These are phyloP conservation scores for Paecilomyces sp. DNA, from an alignment of 2,329 filamentous ascomycete genomes.

Conservation along the genomic window DNA sequence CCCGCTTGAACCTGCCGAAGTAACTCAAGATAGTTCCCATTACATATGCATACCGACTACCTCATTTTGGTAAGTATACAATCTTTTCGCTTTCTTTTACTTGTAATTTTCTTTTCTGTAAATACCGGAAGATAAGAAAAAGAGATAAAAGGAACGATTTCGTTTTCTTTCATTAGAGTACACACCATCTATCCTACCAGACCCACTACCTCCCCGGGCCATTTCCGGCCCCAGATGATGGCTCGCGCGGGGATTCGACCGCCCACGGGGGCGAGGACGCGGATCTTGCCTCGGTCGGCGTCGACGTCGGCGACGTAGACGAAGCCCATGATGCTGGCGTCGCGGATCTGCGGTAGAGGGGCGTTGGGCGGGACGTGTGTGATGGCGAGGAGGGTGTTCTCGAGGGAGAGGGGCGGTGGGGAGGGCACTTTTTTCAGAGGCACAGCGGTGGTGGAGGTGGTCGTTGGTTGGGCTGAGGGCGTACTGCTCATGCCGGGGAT, in stretches of 20 bases:
- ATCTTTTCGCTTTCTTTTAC: too few species aligned
- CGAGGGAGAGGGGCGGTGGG: constrained; percentile 52
- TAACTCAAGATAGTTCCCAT: neutral
- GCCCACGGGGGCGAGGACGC: constrained; percentile 75
- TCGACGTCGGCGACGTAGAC: constrained; percentile 91
- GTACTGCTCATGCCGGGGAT: constrained; percentile 16
- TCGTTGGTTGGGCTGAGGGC: constrained; percentile 10
- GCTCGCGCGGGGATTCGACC: constrained; percentile 73
- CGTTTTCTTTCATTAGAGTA: neutral
- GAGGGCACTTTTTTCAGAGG: constrained; percentile 57
- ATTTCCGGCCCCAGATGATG: constrained; percentile 68
- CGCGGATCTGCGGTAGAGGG: constrained; percentile 63
- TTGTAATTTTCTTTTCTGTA: neutral
- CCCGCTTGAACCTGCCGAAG: too few species aligned
- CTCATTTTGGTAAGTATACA: too few species aligned
- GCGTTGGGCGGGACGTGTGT: constrained; percentile 69
- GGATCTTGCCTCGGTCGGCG: constrained; percentile 70
- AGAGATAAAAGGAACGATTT: too few species aligned
- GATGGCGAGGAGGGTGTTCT: constrained; percentile 77
- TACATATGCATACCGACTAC: neutral
- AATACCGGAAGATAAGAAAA: too few species aligned
- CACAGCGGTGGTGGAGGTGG: constrained; percentile 14
- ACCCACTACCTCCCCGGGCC: constrained; percentile 79
- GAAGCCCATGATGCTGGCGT: constrained; percentile 83
- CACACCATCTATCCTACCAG: constrained; percentile 50